Base-by-base conservation (phyloP, 2,329 filamentous ascomycete genomes). In the Chalaropsis thielavioides region DNA sequence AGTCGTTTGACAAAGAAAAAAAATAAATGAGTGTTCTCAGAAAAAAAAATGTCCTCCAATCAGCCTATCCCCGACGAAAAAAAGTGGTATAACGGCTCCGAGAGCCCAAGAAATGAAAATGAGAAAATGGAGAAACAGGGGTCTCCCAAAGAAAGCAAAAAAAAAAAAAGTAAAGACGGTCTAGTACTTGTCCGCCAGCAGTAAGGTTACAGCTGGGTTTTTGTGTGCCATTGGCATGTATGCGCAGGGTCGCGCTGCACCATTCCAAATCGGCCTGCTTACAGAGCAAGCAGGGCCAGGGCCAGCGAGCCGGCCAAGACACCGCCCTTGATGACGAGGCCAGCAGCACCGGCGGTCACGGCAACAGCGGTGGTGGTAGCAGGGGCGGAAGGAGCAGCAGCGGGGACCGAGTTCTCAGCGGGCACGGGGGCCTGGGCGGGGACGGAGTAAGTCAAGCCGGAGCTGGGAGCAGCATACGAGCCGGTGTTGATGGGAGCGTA, bases 11-110 rank as follows among this genome's bases (percentile, higher is more conserved):
- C 59, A 66, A 41, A 63, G 64, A 54, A 38, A 62, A 40, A 4
- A 62, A 49, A 22, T 13, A 51, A 46, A 61, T 31, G 40, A 61
- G 38, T 61, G 65, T 66, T 62, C 65, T 66, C 65, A 64, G n/a
- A n/a, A n/a, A n/a, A n/a, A n/a, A 66, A 66, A 61, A 27, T 54
- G 54, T 31, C 17, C 65, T 35, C 62, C 65, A 66, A 66, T 61
- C 65, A 64, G 24, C 65, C 65, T 62, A 66, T 66, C 65, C 65
- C 65, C 65, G 22, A 62, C 46, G 65, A 66, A 66, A 27, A 66
- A 66, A 38, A 66, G 62, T 64, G 65, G 65, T 66, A 66, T 66
- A 66, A 66, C 58, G 38, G 61, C 35, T 46, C 27, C 13, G 27
- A 31, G 19, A 15, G 43, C 22, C 27, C 59, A 63, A 61, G 62